Evolutionary conservation across 305 asterid species (phyloP), one percentile per base, ranked within the genome.

Genomic region (Salvia sclarea): DNA sequence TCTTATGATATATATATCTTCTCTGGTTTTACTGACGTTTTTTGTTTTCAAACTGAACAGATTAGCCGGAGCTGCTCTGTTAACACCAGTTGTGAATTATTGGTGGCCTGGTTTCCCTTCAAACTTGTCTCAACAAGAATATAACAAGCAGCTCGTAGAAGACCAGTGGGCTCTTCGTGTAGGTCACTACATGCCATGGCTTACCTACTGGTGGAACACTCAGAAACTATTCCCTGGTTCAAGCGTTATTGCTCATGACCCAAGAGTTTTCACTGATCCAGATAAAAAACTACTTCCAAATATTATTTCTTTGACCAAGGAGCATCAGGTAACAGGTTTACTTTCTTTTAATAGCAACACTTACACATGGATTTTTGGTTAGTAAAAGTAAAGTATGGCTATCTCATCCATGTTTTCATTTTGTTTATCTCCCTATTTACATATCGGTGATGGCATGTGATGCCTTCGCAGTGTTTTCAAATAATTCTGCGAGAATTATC

Each of bases 101-200:
- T 86, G 96, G 90, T 92, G 98, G 97, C 76, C 89, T 30, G 78
- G 86, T 37, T 59, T 92, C 73, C 95, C 96, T 8, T 71, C 92
- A 30, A 81, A 90, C 64, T 30, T 88, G 73, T 86, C 95, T 3
- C 41, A 25, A 2, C 71, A 80, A 60, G 95, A 76, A 10, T 90
- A 73, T 66, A 45, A 66, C 30, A 61, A 60, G 75, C 97, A 84
- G 67, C 74, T 76, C 1, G 40, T 74, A 2, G 82, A 66, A 78
- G 97, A 92, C 56, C 95, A 82, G 45, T 90, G 97, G 98, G 85
- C 92, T 65, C 50, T 90, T 58, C 83, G 97, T 12, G 95, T 92
- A 21, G 85, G 87, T 69, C 94, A 88, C 47, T 77, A 88, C 45
- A 13, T 79, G 63, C 96, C 98, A 3, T 88, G 95, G 96, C 93